Evolutionary conservation across 2,329 filamentous ascomycete genomes (phyloP).

Genomic region (Scorias spongiosa): DNA sequence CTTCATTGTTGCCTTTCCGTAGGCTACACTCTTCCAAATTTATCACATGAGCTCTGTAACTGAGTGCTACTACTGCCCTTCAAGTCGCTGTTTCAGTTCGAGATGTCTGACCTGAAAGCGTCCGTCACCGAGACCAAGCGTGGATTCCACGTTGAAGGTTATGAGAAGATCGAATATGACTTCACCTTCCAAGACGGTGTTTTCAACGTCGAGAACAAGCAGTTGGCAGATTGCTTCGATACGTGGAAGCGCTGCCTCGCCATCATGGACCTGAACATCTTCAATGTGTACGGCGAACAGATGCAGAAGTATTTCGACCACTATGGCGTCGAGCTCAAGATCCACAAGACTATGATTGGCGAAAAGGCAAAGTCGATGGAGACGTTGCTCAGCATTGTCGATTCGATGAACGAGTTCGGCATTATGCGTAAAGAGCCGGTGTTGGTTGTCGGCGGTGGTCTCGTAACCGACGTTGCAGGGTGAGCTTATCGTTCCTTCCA

Average conservation of each 20-base stretch:
- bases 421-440: constrained; percentile 40
- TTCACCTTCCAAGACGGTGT: constrained; percentile 58
- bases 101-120: constrained; percentile 57
- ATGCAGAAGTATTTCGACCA: constrained; percentile 55
- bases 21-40: not conserved
- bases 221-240: constrained; percentile 50
- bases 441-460: constrained; percentile 50
- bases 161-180: constrained; percentile 64
- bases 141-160: constrained; percentile 57
- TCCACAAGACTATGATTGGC: constrained; percentile 60
- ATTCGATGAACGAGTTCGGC: constrained; percentile 61
- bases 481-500: constrained; percentile 26
- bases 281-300: constrained; percentile 48
- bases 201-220: constrained; percentile 44
- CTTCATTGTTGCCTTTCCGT: no score
- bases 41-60: not conserved
- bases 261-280: constrained; percentile 58
- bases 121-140: constrained; percentile 46
- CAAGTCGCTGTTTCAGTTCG: constrained; percentile 8
- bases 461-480: constrained; percentile 62
- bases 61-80: not conserved
- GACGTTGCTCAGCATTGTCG: constrained; percentile 52
- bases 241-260: constrained; percentile 51
- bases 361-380: constrained; percentile 63
- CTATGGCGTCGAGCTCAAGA: constrained; percentile 44